Percentiles rank a stretch among this genome's conserved stretches.
Evolutionary conservation across 2,329 filamentous ascomycete genomes (phyloP).

Genomic region (Penicillium verrucosum): DNA sequence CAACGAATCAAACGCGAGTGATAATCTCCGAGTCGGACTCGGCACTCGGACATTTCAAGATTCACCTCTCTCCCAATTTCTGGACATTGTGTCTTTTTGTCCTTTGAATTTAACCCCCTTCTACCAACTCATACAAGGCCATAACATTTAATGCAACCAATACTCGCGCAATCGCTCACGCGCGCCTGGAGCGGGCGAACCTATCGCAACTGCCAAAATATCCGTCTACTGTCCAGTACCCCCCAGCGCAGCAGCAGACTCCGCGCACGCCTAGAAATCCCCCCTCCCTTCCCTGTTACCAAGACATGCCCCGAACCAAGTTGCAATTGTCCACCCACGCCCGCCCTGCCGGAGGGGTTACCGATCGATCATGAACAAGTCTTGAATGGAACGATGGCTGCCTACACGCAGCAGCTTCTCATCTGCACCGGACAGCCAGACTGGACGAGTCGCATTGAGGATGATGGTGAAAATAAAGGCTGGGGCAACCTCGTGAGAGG

Average conservation of each 20-base stretch:
- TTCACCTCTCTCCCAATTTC: neutral
- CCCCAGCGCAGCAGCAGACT: slow-evolving; percentile 13
- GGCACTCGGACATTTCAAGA: slow-evolving; percentile 13
- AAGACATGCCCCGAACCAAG: slow-evolving; percentile 69
- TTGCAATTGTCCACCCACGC: slow-evolving; percentile 71
- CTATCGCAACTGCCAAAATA: slow-evolving; percentile 3
- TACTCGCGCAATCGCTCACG: slow-evolving; percentile 12
- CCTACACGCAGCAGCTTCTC: slow-evolving; percentile 77
- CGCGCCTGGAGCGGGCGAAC: slow-evolving; percentile 14
- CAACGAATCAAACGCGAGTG: slow-evolving; percentile 7
- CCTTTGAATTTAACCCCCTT: neutral
- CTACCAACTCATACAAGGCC: neutral
- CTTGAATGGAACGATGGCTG: slow-evolving; percentile 72
- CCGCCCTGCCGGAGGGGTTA: slow-evolving; percentile 65
- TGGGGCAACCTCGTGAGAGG: slow-evolving; percentile 57
- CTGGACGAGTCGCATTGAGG: slow-evolving; percentile 81
- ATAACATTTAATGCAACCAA: slow-evolving; percentile 15
- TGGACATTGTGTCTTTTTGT: neutral
- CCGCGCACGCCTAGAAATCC: slow-evolving; percentile 35
- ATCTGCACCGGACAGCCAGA: slow-evolving; percentile 76
- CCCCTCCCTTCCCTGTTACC: slow-evolving; percentile 47
- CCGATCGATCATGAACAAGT: slow-evolving; percentile 69
- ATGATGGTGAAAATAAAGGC: slow-evolving; percentile 59
- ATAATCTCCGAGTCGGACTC: slow-evolving; percentile 15
- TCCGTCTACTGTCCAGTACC: slow-evolving; percentile 25